Evolutionary conservation across 2,329 filamentous ascomycete genomes (phyloP).

Genomic region (Exophiala spinifera): DNA sequence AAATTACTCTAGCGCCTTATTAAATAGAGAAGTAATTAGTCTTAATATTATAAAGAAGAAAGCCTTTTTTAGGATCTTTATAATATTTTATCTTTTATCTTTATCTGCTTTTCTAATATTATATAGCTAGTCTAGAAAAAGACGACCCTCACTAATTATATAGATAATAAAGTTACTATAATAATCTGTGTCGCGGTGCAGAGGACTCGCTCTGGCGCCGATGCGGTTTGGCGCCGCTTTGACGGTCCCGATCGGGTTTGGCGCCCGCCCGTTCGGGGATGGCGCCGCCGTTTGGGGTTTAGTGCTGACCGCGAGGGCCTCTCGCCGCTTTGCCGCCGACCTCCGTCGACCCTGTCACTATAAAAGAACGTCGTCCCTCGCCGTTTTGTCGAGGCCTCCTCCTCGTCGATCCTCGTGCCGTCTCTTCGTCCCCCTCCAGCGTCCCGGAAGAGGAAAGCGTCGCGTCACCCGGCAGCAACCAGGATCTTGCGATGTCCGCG

Average conservation of each 20-base stretch:
- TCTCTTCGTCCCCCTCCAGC: background rate
- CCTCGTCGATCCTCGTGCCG: background rate
- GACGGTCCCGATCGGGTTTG: constrained; percentile 1
- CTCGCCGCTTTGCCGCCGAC: constrained; percentile 4
- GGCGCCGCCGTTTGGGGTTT: background rate
- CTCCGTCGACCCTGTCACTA: background rate
- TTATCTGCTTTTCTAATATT: no score
- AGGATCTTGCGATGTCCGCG: background rate
- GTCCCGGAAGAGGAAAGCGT: background rate
- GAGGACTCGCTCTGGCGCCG: background rate
- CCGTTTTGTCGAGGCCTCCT: constrained; percentile 1
- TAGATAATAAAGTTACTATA: no score
- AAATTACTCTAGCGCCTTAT: no score
- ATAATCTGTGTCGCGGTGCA: constrained; percentile 4
- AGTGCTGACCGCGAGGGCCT: constrained; percentile 1
- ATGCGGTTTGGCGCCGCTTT: constrained; percentile 7
- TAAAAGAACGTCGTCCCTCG: constrained; percentile 6
- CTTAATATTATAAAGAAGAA: no score
- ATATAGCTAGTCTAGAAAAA: no score
- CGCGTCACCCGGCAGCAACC: background rate
- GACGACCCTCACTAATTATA: no score
- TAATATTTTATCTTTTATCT: no score
- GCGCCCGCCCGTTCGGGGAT: constrained; percentile 2
- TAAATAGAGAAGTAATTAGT: no score
- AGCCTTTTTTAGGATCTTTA: no score